Evolutionary conservation across 2,329 filamentous ascomycete species (phyloP).

Genomic region (Aureobasidium namibiae): DNA sequence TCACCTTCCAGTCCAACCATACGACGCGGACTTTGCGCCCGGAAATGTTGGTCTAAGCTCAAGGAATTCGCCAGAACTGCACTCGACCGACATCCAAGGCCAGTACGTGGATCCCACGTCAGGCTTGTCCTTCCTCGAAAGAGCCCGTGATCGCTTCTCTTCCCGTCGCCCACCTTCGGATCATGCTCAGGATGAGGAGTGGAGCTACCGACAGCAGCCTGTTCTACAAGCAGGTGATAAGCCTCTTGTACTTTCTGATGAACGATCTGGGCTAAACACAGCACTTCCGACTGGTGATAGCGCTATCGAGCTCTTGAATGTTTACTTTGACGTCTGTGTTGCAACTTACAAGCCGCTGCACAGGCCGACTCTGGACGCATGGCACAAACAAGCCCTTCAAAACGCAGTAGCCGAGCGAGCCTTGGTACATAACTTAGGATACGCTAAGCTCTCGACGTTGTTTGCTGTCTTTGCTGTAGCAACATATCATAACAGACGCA

Average conservation of each 20-base stretch:
- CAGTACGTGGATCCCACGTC: constrained; percentile 9
- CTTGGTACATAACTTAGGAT: background rate
- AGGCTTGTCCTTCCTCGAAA: background rate
- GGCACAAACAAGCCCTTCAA: constrained; percentile 24
- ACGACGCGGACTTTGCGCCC: background rate
- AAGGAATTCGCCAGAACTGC: constrained; percentile 20
- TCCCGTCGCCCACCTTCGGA: background rate
- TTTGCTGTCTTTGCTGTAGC: background rate
- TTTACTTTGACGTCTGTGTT: constrained; percentile 54
- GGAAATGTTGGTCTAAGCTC: background rate
- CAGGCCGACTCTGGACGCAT: constrained; percentile 43
- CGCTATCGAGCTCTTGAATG: constrained; percentile 35
- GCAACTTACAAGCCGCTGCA: constrained; percentile 54
- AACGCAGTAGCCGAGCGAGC: background rate
- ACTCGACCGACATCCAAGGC: constrained; percentile 1
- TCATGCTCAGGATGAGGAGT: background rate
- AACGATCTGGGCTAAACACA: background rate
- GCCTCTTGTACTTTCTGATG: background rate
- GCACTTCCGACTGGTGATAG: background rate
- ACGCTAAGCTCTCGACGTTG: background rate
- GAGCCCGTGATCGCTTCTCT: background rate
- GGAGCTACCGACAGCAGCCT: background rate
- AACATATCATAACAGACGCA: background rate
- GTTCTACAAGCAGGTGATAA: constrained; percentile 3
- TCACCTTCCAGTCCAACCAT: background rate